Base-by-base conservation (phyloP, 331 rosid genomes). In the Arachis monticola region DNA sequence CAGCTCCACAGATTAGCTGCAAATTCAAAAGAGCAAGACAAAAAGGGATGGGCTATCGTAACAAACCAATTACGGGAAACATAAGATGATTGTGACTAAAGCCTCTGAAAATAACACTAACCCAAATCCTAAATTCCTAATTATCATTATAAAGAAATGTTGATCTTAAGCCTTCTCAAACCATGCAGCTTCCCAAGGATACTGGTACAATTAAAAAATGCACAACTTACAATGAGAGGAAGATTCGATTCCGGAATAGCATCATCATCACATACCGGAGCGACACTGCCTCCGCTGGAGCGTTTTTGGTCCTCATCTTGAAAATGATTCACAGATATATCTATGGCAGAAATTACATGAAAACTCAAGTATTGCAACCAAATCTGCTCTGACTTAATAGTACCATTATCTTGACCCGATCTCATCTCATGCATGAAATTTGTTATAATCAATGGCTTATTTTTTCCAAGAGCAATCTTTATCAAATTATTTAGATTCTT, bases 321-420 rank as follows among this genome's bases (percentile, higher is more conserved):
- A 74, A 41, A 67, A 44, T 52, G 67, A 76, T 82, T 85, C 59
- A 76, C 56, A 57, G 85, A 78, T 52, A 88, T 83, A 84, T 85
- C 90, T 71, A 83, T 69, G 52, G 87, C 88, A 73, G 84, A 88
- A 58, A 87, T 76, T 57, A 59, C 17, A 8, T 79, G 71, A 80
- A 86, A 83, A 60, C 89, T 85, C 56, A 91, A 81, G 65, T 84
- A 86, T 82, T 79, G 89, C 89, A 91, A 77, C 82, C 92, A 88
- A 62, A 66, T 83, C 76, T 85, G 87, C 84, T 91, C 93, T 64
- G 81, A 67, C 78, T 82, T 88, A 74, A 53, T 69, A 35, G 84
- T 79, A 53, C 89, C 84, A 57, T 64, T 72, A 46, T 79, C 87
- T 78, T 87, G 84, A 45, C 71, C 83, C 46, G 46, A 63, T 64